Base-by-base conservation (phyloP, 2,329 filamentous ascomycete genomes). In the Xylariales sp. region DNA sequence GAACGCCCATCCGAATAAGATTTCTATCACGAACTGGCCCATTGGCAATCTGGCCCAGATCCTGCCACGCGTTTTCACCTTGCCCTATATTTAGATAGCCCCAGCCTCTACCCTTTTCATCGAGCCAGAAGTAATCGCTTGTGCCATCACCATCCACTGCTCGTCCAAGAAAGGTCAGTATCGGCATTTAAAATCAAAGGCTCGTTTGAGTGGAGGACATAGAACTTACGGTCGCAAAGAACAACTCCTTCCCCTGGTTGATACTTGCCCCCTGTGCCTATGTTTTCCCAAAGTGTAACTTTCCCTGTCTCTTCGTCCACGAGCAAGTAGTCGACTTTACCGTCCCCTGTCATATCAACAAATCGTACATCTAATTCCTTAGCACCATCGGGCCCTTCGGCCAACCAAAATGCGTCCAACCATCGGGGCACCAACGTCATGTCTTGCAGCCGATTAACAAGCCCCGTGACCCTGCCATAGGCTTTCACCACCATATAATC, bases 271-370 rank as follows among this genome's bases (percentile, higher is more conserved):
- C 58, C 58, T 14, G 55, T 59, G 6, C 60, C 60, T 1, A 16
- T 8, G n/a, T 55, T 62, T 30, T 55, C 41, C 41, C 41, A 62
- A n/a, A 62, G 50, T n/a, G 28, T 56, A 7, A 62, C 50, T n/a
- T 54, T 39, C 12, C 60, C 60, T 3, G 39, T 49, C 8, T 48
- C 39, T 41, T 48, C 10, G 2, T 62, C 50, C 2, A 62, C 41
- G 30, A 48, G 39, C 30, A 56, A 6, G 45, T 62, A 62, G 50
- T 62, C 60, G n/a, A 56, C 50, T 14, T 30, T 34, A 3, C 60
- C 60, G 14, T 62, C 60, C 16, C 50, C 60, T 28, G 49, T 62
- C 41, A 62, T 39, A 23, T 62, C 60, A 36, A 55, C 50, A 8
- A 62, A 49, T 39, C 60, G 48, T 34, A 52, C 18, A 1, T 45